phyloP scores from a whole-genome alignment of 148 eudicot genomes.

The Cornus kousa region DNA sequence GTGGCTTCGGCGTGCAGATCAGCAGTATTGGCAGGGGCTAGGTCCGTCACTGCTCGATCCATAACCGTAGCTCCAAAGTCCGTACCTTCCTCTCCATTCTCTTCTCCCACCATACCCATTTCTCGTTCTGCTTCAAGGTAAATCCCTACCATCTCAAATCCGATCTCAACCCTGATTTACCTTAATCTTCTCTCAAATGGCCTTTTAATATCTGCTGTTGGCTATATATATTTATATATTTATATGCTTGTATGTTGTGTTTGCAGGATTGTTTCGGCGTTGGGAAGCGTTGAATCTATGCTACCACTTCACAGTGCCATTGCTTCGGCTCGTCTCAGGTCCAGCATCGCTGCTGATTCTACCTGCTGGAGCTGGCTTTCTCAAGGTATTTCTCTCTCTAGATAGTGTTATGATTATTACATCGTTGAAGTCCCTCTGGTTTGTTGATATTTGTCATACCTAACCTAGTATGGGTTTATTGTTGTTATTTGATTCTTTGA shows the following conservation, averaged over 20 bases:
- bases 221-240: not conserved
- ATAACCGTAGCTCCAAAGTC: conserved; percentile 10
- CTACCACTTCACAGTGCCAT: conserved; percentile 66
- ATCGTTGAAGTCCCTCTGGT: not conserved
- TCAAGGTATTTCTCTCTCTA: conserved; percentile 32
- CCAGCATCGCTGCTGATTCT: conserved; percentile 53
- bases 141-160: not conserved
- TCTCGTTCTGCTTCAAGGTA: conserved; percentile 16
- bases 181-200: not conserved
- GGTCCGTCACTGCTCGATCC: conserved; percentile 11
- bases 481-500: not conserved
- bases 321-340: conserved; percentile 59
- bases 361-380: conserved; percentile 70
- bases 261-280: conserved; percentile 14
- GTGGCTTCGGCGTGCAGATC: conserved; percentile 18
- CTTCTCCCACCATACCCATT: conserved; percentile 6
- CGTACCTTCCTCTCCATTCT: not conserved
- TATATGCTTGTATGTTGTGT: not conserved
- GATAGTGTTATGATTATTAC: not conserved
- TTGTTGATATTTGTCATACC: too few relatives aligned
- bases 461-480: too few relatives aligned
- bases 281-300: conserved; percentile 46
- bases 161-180: not conserved
- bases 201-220: not conserved
- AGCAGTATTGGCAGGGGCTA: conserved; percentile 7